A percentile compares a stretch with the other conserved stretches of the same genome.
Evolutionary conservation across 2,329 filamentous ascomycete genomes (phyloP).

Genomic region (Triangularia setosa): DNA sequence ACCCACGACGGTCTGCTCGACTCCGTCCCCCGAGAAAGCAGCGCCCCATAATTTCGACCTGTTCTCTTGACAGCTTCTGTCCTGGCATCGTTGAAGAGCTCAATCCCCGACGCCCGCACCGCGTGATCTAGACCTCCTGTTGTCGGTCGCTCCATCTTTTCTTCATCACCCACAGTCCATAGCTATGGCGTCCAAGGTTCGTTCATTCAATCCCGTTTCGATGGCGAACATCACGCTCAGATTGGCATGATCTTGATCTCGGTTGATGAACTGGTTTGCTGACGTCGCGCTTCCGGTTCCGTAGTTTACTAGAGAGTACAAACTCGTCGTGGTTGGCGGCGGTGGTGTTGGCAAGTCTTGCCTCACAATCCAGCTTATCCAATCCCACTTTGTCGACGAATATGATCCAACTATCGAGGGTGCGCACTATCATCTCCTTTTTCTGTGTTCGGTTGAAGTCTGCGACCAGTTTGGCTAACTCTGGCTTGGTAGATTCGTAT

Average conservation of each 20-base stretch:
- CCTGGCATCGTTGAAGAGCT: slow-evolving; percentile 7
- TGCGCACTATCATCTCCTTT: slow-evolving; percentile 37
- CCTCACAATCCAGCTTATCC: slow-evolving; percentile 93
- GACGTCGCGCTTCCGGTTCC: slow-evolving; percentile 7
- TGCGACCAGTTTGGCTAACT: background rate
- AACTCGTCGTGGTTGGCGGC: slow-evolving; percentile 93
- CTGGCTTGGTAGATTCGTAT: slow-evolving; percentile 73
- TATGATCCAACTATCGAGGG: slow-evolving; percentile 99
- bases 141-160: slow-evolving; percentile 1
- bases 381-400: slow-evolving; percentile 98
- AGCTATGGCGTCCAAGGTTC: slow-evolving; percentile 25
- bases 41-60: slow-evolving; percentile 12
- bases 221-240: background rate
- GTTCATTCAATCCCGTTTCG: slow-evolving; percentile 6
- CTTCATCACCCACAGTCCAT: slow-evolving; percentile 1
- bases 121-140: background rate
- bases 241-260: background rate
- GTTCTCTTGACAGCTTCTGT: slow-evolving; percentile 7
- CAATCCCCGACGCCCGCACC: slow-evolving; percentile 1
- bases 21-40: slow-evolving; percentile 12
- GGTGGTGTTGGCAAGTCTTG: slow-evolving; percentile 99
- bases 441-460: background rate
- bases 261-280: slow-evolving; percentile 9
- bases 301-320: slow-evolving; percentile 86
- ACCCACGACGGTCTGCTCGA: slow-evolving; percentile 9